Evolutionary conservation across 2,329 filamentous ascomycete genomes (phyloP).

Genomic region (Lecanicillium sp.): DNA sequence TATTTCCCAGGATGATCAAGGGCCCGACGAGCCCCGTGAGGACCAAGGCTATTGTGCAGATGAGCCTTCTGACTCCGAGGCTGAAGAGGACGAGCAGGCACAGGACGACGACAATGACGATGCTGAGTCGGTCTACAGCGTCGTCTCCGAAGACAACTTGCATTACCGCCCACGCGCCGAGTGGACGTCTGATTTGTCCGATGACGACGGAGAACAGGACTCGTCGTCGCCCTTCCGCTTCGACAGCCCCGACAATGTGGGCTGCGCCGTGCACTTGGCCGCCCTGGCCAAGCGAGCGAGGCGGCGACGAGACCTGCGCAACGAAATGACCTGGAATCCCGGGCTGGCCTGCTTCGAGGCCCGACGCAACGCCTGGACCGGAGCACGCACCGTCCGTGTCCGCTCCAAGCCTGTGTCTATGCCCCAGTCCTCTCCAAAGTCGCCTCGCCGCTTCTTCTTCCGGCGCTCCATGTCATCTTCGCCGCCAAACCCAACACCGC

Average conservation of each 20-base stretch:
- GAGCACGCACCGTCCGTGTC: conserved; percentile 55
- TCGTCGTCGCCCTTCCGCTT: conserved; percentile 42
- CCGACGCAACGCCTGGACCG: conserved; percentile 78
- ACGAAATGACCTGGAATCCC: conserved; percentile 69
- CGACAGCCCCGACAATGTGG: conserved; percentile 41
- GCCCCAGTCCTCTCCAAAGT: conserved; percentile 35
- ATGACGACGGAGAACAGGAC: conserved; percentile 32
- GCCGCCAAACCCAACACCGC: conserved; percentile 20
- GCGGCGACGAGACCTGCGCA: conserved; percentile 48
- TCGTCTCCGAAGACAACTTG: conserved; percentile 46
- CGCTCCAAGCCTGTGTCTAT: conserved; percentile 34
- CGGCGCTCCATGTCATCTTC: conserved; percentile 36
- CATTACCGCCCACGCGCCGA: conserved; percentile 44
- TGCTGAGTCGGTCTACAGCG: conserved; percentile 46
- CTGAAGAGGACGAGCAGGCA: conserved; percentile 26
- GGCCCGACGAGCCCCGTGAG: not conserved
- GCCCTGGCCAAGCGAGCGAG: conserved; percentile 44
- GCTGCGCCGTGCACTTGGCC: conserved; percentile 30
- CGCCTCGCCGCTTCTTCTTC: conserved; percentile 43
- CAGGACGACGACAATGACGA: conserved; percentile 36
- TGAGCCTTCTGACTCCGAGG: conserved; percentile 20
- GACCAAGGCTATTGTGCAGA: conserved; percentile 8
- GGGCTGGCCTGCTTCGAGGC: conserved; percentile 74
- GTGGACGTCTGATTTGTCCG: conserved; percentile 51
- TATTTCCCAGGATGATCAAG: not conserved